Evolutionary conservation across 78 protist species (phyloP).

Genomic region (slime mould (Dictyostelium discoideum)): dicty_2.7 NC_007090.3:4548501-4549000

Average conservation of each 20-base stretch:
- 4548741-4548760: background rate
- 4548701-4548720: background rate
- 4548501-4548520: background rate
- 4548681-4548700: background rate
- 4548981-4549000: background rate
- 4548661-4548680: background rate
- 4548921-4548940: background rate
- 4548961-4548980: background rate
- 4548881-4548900: background rate
- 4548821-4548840: background rate
- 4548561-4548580: background rate
- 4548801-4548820: background rate
- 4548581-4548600: background rate
- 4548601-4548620: background rate
- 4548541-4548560: background rate
- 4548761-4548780: background rate
- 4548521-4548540: background rate
- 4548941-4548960: no score
- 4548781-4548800: background rate
- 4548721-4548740: background rate
- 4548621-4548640: background rate
- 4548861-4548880: background rate
- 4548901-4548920: background rate
- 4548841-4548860: background rate
- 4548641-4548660: background rate